Evolutionary conservation across 495 filamentous ascomycete genomes (phyloP), one percentile per base, ranked within the genome.

Genomic region (Podospora sp.): DNA sequence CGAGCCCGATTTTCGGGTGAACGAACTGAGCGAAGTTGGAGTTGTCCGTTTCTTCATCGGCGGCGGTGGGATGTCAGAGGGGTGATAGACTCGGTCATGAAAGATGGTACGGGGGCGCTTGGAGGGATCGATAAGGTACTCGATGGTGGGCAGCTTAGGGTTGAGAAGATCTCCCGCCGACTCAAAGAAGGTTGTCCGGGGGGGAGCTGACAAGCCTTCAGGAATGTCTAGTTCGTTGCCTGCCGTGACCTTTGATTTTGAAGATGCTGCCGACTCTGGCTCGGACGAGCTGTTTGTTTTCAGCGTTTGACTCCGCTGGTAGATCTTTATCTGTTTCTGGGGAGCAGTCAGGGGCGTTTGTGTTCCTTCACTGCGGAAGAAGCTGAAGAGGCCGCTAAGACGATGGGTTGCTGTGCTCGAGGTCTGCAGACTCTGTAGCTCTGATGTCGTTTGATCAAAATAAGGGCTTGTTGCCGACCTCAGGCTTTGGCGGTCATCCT

Each of bases 31-130:
- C 6, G 69, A 60, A 55, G 68, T 77, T 20, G 81, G 69, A 2
- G 29, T 33, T 33, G 82, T 75, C 4, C 84, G 84, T 67, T 89
- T 90, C 66, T 86, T 86, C 0, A 90, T 78, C 4, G 89, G 84
- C 7, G 92, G 91, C n/a, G 86, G 88, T 0, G 95, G 95, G 55
- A 98, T 96, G 76, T 99, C 95, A 49, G 90, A 87, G 0, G 94
- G 92, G 73, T 94, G 91, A 77, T 99, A 99, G 26, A 98, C 85
- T 16, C 95, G 90, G 76, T 98, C 95, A 79, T 99, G 95, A 79
- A 97, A 97, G 66, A 99, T 98, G 14, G 96, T 97, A 46, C 91
- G 87, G 6, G 92, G 87, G n/a, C 95, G 91, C 57, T 87, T 88
- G 35, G 89, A 83, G 16, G 94, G 94, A 64, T 97, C 88, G 63